These are phyloP conservation scores for Psidium guajava DNA, from an alignment of 345 rosid species.

Conservation along the genomic window DNA sequence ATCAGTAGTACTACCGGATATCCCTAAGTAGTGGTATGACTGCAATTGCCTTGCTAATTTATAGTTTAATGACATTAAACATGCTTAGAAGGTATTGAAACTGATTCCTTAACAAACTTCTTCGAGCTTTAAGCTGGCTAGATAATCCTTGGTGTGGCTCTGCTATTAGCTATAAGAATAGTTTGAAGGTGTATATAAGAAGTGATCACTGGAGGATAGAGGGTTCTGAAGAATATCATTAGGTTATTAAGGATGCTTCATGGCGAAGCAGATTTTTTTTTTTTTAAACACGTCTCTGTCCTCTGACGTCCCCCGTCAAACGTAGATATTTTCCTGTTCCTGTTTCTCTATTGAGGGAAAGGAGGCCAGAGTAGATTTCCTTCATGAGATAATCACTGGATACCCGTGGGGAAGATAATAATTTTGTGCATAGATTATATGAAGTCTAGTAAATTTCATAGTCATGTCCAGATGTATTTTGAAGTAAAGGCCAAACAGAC, in stretches of 20 bases:
- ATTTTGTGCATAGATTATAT: not conserved
- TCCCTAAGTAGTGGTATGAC: not conserved
- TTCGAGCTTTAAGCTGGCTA: not conserved
- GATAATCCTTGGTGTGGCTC: not conserved
- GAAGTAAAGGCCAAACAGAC: not conserved
- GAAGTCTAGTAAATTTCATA: not conserved
- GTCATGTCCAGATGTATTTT: not conserved
- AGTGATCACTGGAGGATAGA: not conserved
- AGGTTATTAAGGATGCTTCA: not conserved
- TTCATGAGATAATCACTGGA: not conserved
- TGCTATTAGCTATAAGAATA: not conserved
- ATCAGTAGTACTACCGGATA: not conserved
- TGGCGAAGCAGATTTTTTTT: not conserved
- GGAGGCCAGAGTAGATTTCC: not conserved
- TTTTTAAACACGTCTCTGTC: not conserved
- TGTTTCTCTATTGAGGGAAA: not conserved
- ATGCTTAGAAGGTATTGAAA: not conserved
- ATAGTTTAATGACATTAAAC: not conserved
- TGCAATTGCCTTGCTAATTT: not conserved
- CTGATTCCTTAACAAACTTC: not conserved
- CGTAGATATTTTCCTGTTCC: not conserved
- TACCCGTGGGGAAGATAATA: not conserved
- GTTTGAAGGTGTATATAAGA: not conserved
- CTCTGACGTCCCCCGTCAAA: not conserved
- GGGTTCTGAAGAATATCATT: not conserved